Base-by-base conservation (phyloP, 106 monocot genomes). In the Xerophyta viscosa region DNA sequence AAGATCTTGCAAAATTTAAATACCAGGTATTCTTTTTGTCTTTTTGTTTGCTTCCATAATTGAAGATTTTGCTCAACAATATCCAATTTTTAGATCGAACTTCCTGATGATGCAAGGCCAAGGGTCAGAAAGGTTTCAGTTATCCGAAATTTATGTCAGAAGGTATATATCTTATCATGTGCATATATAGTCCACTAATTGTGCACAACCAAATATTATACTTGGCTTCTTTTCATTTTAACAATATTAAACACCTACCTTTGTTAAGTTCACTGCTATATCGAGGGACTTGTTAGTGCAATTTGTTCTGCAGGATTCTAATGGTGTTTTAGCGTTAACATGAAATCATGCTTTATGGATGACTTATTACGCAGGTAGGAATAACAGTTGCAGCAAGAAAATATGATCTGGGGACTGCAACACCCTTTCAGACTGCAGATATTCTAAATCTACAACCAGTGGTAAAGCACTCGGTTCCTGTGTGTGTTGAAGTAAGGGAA, bases 301-400 rank as follows among this genome's bases (percentile, higher is more conserved):
- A n/a, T n/a, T n/a, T n/a, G n/a, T n/a, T n/a, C n/a, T n/a, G n/a
- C n/a, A n/a, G n/a, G n/a, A n/a, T n/a, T n/a, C n/a, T n/a, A n/a
- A n/a, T n/a, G n/a, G n/a, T n/a, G n/a, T n/a, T n/a, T n/a, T n/a
- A n/a, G n/a, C n/a, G n/a, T n/a, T n/a, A n/a, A n/a, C n/a, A n/a
- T n/a, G n/a, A n/a, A n/a, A n/a, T n/a, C n/a, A n/a, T n/a, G n/a
- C n/a, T n/a, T n/a, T n/a, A n/a, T n/a, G n/a, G n/a, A n/a, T n/a
- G n/a, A n/a, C n/a, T n/a, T n/a, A n/a, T n/a, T n/a, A n/a, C n/a
- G 11, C 77, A 98, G 98, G 71, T 98, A 0, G 98, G 98, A 50
- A 48, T 90, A 64, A 61, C 76, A 66, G 68, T 98, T 69, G 77
- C 79, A n/a, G 73, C 86, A 48, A 66, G 90, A 0, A 98, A 74